Evolutionary conservation across 1,284 basidiomycete species (phyloP), one percentile per base, ranked within the genome.

Genomic region (Mycosarcoma mackinlayi): DNA sequence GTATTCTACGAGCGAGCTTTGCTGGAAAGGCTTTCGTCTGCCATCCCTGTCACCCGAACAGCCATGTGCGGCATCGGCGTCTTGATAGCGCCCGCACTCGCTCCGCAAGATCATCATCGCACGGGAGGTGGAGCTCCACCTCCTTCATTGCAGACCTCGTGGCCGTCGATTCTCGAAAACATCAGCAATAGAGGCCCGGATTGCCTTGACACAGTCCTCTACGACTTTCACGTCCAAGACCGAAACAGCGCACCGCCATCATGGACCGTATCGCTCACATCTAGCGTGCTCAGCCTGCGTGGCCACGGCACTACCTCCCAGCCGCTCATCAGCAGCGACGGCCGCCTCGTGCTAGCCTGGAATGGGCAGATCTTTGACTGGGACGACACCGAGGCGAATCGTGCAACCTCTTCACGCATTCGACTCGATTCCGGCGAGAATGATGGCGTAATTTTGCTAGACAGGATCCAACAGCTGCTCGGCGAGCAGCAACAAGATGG

Each of bases 301-400:
- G 79, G 79, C 35, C 44, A 30, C 3, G 56, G 50, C 8, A 27
- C 74, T 5, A 75, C 73, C 1, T 6, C 21, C 14, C 80, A 81
- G 44, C 80, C 80, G 9, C 33, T 80, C 0, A 14, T 21, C 0
- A 45, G 35, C 35, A 10, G 8, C n/a, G 51, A 72, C 27, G 51
- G 38, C 7, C 41, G 56, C 10, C 48, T 75, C 6, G 16, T 56
- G 3, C 45, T 80, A n/a, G 53, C 65, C 2, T 81, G 80, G 80
- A 81, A 80, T 42, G 80, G 80, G 6, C 71, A 81, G 56, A 67
- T 81, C 30, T 81, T 79, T 34, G 64, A 63, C 37, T 58, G 41
- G 47, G 45, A 66, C n/a, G 45, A 57, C 19, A 18, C 30, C 1
- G 13, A 23, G 5, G 47, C 49, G 10, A 19, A 33, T 9, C 30